These are phyloP conservation scores for Phytophthora boehmeriae DNA, from an alignment of 352 stramenopile species.

Conservation along the genomic window DNA sequence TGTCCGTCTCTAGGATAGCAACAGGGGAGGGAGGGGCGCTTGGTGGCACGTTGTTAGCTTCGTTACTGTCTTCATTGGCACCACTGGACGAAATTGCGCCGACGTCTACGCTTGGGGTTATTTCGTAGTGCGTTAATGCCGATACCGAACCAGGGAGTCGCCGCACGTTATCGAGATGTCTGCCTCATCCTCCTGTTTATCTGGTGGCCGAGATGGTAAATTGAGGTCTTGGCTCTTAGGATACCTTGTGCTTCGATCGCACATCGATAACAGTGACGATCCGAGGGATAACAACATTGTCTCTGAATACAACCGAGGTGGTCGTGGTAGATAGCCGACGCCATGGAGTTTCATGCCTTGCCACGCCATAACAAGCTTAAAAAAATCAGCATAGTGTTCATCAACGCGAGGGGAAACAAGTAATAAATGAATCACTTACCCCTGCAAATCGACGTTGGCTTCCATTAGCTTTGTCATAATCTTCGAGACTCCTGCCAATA, in stretches of 20 bases:
- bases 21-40: constrained; percentile 12
- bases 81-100: neutral
- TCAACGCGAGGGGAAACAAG: neutral
- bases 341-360: constrained; percentile 29
- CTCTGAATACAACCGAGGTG: constrained; percentile 9
- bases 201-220: neutral
- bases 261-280: neutral
- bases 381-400: neutral
- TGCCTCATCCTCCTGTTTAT: neutral
- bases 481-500: constrained; percentile 14
- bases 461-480: constrained; percentile 24
- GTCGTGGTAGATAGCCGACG: constrained; percentile 8
- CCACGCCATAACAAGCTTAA: constrained; percentile 36
- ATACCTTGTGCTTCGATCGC: constrained; percentile 9
- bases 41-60: constrained; percentile 4
- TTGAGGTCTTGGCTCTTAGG: constrained; percentile 10
- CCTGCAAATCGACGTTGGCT: constrained; percentile 23
- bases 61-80: constrained; percentile 11
- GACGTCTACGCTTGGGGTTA: neutral
- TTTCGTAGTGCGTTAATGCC: neutral
- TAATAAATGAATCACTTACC: constrained; percentile 9
- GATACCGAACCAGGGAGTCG: neutral
- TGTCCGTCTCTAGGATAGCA: constrained; percentile 20
- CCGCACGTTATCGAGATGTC: neutral
- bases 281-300: neutral